phyloP scores from a whole-genome alignment of 2,329 filamentous ascomycete species.

The Ophiocordyceps camponoti-leonardi region DNA sequence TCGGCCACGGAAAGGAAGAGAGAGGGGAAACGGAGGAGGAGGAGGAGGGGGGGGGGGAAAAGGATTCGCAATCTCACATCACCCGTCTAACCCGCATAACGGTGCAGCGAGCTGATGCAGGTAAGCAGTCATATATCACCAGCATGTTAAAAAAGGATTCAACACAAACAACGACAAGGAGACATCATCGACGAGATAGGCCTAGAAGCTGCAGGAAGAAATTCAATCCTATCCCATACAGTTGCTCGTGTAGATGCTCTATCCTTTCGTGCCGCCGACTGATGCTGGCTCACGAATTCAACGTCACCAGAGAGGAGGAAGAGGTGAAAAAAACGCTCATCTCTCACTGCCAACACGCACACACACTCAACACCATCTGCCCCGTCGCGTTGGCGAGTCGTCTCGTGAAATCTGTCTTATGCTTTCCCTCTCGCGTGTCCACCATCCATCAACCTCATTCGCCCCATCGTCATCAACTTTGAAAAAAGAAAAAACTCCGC shows the following conservation, averaged over 20 bases:
- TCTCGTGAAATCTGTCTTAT: neutral
- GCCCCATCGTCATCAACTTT: conserved; percentile 1
- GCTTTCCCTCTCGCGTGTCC: neutral
- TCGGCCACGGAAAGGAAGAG: no score
- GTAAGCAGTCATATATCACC: neutral
- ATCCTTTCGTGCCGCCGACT: neutral
- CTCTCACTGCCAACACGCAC: neutral
- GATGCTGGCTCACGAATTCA: no score
- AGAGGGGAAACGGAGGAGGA: no score
- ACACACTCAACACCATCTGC: neutral
- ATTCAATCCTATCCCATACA: conserved; percentile 2
- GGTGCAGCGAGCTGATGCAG: neutral
- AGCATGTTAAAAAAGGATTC: neutral
- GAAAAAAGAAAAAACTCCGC: conserved; percentile 4
- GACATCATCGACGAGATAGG: neutral
- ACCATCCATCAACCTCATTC: neutral
- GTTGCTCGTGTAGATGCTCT: conserved; percentile 1
- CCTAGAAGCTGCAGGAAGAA: neutral
- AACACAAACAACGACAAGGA: neutral
- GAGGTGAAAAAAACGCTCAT: neutral
- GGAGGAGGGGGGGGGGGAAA: neutral
- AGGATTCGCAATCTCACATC: neutral
- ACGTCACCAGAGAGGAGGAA: neutral
- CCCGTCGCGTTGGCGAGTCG: neutral
- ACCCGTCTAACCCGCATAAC: neutral